These are phyloP conservation scores for Rutstroemia sp. DNA, from an alignment of 2,329 filamentous ascomycete genomes.

Conservation along the genomic window DNA sequence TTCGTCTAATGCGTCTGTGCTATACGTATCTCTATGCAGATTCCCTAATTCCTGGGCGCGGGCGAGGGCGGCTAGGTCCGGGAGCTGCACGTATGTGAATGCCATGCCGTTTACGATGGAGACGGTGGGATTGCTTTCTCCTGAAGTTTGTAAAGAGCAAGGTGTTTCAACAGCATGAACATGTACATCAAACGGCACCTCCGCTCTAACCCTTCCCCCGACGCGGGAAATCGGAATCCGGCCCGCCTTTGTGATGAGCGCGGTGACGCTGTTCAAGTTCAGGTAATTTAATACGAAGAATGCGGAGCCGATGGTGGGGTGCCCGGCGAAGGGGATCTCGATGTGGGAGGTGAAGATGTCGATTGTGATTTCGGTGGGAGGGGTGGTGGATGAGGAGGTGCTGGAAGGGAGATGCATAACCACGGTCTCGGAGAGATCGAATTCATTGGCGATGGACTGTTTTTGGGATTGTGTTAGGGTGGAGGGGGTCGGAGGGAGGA, in stretches of 20 bases:
- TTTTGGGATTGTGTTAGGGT: slow-evolving; percentile 45
- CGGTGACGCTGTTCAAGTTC: slow-evolving; percentile 3
- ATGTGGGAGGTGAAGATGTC: slow-evolving; percentile 50
- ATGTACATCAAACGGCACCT: slow-evolving; percentile 61
- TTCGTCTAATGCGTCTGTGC: slow-evolving; percentile 18
- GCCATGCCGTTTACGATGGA: slow-evolving; percentile 69
- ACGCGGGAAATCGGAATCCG: slow-evolving; percentile 39
- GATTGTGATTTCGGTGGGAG: slow-evolving; percentile 33
- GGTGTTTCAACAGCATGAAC: slow-evolving; percentile 37
- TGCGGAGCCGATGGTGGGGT: slow-evolving; percentile 52
- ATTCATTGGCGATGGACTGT: slow-evolving; percentile 52
- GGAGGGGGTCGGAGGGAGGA: slow-evolving; percentile 40
- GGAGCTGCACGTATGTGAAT: slow-evolving; percentile 59
- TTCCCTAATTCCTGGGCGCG: slow-evolving; percentile 23
- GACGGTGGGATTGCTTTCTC: slow-evolving; percentile 33
- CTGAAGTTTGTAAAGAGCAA: slow-evolving; percentile 28
- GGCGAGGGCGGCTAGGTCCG: slow-evolving; percentile 44
- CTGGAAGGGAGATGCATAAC: slow-evolving; percentile 42
- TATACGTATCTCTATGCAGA: slow-evolving; percentile 27
- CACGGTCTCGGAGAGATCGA: slow-evolving; percentile 57
- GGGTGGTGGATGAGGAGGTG: slow-evolving; percentile 5
- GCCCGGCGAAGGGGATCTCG: slow-evolving; percentile 55
- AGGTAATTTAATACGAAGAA: slow-evolving; percentile 34
- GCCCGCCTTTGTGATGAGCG: slow-evolving; percentile 48
- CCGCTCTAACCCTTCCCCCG: slow-evolving; percentile 47